These are phyloP conservation scores for Colletotrichum chrysophilum DNA, from an alignment of 2,329 filamentous ascomycete species.

Conservation along the genomic window DNA sequence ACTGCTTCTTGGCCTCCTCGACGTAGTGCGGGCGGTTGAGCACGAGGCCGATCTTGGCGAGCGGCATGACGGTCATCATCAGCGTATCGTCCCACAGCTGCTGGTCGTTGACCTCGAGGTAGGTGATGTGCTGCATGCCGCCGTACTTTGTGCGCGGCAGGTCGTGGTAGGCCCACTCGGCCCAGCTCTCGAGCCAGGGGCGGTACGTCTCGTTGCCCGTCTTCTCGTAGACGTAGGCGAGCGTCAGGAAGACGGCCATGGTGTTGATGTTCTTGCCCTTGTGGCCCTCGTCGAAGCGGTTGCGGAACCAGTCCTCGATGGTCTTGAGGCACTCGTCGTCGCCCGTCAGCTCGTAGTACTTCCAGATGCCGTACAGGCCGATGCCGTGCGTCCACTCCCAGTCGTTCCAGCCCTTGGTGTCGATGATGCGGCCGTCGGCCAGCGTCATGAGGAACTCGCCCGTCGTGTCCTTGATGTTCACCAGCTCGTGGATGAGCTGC, in stretches of 20 bases:
- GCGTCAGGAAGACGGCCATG: constrained; percentile 78
- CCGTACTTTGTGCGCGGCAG: constrained; percentile 74
- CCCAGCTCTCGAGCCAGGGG: constrained; percentile 82
- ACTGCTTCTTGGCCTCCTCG: constrained; percentile 79
- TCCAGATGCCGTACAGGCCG: constrained; percentile 81
- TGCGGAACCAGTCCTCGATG: constrained; percentile 76
- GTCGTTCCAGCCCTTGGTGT: constrained; percentile 84
- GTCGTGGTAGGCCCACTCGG: constrained; percentile 82
- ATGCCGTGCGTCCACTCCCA: constrained; percentile 88
- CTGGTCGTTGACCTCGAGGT: constrained; percentile 71
- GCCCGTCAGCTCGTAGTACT: constrained; percentile 78
- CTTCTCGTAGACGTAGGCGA: constrained; percentile 80
- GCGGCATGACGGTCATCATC: constrained; percentile 85
- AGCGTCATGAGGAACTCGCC: constrained; percentile 76
- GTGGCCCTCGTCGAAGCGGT: constrained; percentile 70
- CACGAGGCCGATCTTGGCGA: constrained; percentile 79
- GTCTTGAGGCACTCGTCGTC: constrained; percentile 64
- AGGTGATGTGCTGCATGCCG: constrained; percentile 79
- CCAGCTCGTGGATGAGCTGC: constrained; percentile 73
- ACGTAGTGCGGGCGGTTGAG: constrained; percentile 75
- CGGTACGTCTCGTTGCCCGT: constrained; percentile 72
- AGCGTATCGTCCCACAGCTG: constrained; percentile 87
- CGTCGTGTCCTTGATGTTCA: constrained; percentile 78
- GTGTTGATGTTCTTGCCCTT: constrained; percentile 90
- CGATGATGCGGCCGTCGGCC: constrained; percentile 76